Percentiles rank a stretch among this genome's conserved stretches.
phyloP scores from a whole-genome alignment of 495 filamentous ascomycete genomes.

The Penicillium chermesinum region DNA sequence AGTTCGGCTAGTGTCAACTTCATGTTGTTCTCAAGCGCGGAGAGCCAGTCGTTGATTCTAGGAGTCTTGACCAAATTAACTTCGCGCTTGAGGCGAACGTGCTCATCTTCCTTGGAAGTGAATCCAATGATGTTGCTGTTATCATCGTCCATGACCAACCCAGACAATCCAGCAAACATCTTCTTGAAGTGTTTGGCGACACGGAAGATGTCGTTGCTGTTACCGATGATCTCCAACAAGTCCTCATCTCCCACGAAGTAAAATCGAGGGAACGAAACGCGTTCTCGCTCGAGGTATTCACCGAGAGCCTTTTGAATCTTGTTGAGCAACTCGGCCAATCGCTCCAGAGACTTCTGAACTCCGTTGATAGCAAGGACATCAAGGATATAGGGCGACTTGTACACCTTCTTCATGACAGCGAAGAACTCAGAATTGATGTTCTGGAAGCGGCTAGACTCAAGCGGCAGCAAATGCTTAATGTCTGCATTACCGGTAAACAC shows the following conservation, averaged over 20 bases:
- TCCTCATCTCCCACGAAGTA: slow-evolving; percentile 99
- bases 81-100: slow-evolving; percentile 78
- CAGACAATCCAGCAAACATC: slow-evolving; percentile 96
- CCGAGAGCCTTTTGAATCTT: slow-evolving; percentile 99
- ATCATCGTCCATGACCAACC: slow-evolving; percentile 87
- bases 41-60: slow-evolving; percentile 96
- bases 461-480: slow-evolving; percentile 95
- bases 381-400: slow-evolving; percentile 87
- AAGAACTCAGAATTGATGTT: slow-evolving; percentile 99
- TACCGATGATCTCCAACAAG: slow-evolving; percentile 98
- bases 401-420: slow-evolving; percentile 96
- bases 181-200: slow-evolving; percentile 98
- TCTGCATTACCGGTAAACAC: slow-evolving; percentile 98
- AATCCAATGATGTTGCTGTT: slow-evolving; percentile 75
- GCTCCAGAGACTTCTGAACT: slow-evolving; percentile 91
- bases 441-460: slow-evolving; percentile 93
- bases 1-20: slow-evolving; percentile 88
- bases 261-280: slow-evolving; percentile 94
- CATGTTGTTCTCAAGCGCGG: slow-evolving; percentile 86
- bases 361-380: slow-evolving; percentile 93
- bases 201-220: slow-evolving; percentile 92
- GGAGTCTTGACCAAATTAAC: slow-evolving; percentile 90
- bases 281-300: slow-evolving; percentile 96
- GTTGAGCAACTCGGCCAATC: slow-evolving; percentile 89
- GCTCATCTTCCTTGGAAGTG: slow-evolving; percentile 92